A percentile compares a stretch with the other conserved stretches of the same genome.
Conservation (phyloP, 768 basidiomycete species). For the Lactifluus hygrophoroides region DNA sequence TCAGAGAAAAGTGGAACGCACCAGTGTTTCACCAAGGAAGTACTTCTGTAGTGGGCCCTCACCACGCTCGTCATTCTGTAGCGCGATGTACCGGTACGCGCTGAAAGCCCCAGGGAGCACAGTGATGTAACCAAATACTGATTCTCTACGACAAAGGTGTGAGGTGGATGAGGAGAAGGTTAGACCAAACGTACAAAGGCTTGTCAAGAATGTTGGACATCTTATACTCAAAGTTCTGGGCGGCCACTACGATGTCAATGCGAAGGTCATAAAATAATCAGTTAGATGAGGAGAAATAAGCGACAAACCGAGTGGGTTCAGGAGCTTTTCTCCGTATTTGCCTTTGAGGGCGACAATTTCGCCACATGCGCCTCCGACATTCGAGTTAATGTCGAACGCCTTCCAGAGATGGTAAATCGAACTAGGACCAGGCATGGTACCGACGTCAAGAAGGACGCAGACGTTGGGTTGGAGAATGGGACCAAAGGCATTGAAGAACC, state of each 20-base stretch:
- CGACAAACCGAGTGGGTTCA: slow-evolving; percentile 58
- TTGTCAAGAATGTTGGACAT: slow-evolving; percentile 92
- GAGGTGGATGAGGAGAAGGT: not conserved
- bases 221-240: slow-evolving; percentile 94
- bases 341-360: slow-evolving; percentile 92
- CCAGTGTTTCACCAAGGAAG: slow-evolving; percentile 94
- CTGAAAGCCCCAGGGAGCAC: slow-evolving; percentile 91
- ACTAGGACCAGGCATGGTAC: slow-evolving; percentile 78
- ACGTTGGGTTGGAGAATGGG: slow-evolving; percentile 83
- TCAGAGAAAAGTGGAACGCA: slow-evolving; percentile 25
- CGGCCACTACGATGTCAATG: slow-evolving; percentile 44
- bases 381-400: slow-evolving; percentile 86
- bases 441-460: slow-evolving; percentile 86
- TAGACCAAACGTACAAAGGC: slow-evolving; percentile 42
- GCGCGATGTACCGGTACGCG: slow-evolving; percentile 83
- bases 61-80: slow-evolving; percentile 77
- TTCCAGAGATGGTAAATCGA: slow-evolving; percentile 93
- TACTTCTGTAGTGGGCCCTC: slow-evolving; percentile 92
- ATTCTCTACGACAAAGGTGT: slow-evolving; percentile 39
- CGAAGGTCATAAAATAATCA: not conserved
- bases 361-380: slow-evolving; percentile 91
- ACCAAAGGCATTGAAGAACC: slow-evolving; percentile 92
- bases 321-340: slow-evolving; percentile 63
- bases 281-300: not conserved
- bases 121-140: slow-evolving; percentile 88